Conservation (phyloP, 352 stramenopile genomes). For the Globisporangium irregulare region DNA sequence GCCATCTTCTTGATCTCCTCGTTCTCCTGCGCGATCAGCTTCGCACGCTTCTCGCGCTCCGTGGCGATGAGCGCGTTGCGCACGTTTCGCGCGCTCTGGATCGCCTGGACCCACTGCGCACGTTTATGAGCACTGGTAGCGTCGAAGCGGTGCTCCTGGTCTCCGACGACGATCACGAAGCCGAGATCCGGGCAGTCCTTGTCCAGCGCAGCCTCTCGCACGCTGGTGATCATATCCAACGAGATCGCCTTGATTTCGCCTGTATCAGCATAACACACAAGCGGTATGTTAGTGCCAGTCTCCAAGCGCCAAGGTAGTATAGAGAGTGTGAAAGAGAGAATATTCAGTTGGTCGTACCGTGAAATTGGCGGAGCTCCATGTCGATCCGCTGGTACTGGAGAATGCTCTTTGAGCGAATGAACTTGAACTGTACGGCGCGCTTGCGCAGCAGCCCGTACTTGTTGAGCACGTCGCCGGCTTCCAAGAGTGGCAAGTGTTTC, state of each 20-base stretch:
- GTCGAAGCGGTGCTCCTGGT: conserved; percentile 62
- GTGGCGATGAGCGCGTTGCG: conserved; percentile 37
- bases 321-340: background rate
- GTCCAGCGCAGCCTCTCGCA: conserved; percentile 41
- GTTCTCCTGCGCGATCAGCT: conserved; percentile 57
- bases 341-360: conserved; percentile 24
- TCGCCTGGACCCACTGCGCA: conserved; percentile 59
- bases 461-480: conserved; percentile 56
- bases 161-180: conserved; percentile 43
- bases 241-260: conserved; percentile 58
- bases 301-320: background rate
- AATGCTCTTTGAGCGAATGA: conserved; percentile 54
- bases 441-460: conserved; percentile 71
- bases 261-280: background rate
- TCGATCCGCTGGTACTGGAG: conserved; percentile 79
- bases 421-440: conserved; percentile 49
- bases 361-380: conserved; percentile 35
- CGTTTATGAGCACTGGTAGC: conserved; percentile 39
- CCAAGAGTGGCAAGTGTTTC: conserved; percentile 53
- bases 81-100: conserved; percentile 44
- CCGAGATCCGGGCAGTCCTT: conserved; percentile 54
- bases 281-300: background rate
- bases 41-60: conserved; percentile 52
- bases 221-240: conserved; percentile 57
- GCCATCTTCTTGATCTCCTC: conserved; percentile 55